These are phyloP conservation scores for Dimargaris verticillata DNA, from an alignment of 192 early-diverging fungal genomes.

Conservation along the genomic window DNA sequence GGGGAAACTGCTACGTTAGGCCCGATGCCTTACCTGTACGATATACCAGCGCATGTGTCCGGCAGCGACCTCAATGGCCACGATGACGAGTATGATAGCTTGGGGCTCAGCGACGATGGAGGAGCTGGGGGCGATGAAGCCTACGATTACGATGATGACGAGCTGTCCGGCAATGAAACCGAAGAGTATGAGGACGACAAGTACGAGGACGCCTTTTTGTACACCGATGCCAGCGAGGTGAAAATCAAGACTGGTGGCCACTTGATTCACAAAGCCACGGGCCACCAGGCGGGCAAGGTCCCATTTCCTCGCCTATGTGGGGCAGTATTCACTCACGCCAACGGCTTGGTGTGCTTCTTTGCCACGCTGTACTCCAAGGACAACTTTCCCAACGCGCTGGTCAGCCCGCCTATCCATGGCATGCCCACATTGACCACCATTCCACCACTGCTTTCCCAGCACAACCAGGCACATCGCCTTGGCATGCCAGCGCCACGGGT, in stretches of 20 bases:
- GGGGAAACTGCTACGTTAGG: no score
- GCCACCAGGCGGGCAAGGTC: conserved; percentile 19
- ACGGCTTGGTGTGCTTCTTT: conserved; percentile 26
- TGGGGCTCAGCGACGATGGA: no score
- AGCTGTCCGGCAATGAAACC: background rate
- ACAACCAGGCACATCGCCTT: background rate
- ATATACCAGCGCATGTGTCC: no score
- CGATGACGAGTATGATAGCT: no score
- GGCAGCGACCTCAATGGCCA: no score
- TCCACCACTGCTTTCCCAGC: background rate
- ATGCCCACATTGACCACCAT: background rate
- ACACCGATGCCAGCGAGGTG: background rate
- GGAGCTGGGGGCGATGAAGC: conserved; percentile 11
- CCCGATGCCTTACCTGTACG: no score
- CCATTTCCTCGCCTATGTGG: conserved; percentile 33
- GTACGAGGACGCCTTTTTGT: conserved; percentile 11
- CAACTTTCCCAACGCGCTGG: background rate
- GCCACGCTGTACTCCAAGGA: conserved; percentile 20
- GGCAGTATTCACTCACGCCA: conserved; percentile 25
- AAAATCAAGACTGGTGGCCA: background rate
- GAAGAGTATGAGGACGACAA: conserved; percentile 11
- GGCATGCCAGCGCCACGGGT: background rate
- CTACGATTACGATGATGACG: conserved; percentile 14
- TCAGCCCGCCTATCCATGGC: background rate
- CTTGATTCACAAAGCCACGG: conserved; percentile 13